Percentiles rank a stretch among this genome's conserved stretches.
Evolutionary conservation across 306 rosid species (phyloP).

Genomic region (Astragalus membranaceus): DNA sequence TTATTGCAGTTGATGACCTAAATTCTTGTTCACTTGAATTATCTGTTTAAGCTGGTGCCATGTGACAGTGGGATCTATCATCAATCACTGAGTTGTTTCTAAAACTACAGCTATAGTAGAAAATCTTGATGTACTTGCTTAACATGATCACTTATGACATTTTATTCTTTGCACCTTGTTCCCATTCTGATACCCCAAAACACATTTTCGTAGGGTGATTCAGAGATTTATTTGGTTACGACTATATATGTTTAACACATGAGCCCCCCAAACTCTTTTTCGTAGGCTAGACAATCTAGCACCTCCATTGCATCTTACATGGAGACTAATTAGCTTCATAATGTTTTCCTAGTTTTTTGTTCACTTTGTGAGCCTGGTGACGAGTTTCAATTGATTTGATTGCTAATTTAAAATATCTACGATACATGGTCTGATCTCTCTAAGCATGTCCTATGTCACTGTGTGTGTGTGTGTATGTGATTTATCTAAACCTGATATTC

Average conservation of each 20-base stretch:
- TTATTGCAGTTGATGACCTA: slow-evolving; percentile 5
- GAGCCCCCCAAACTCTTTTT: not conserved
- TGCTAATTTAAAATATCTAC: not conserved
- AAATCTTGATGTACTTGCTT: not conserved
- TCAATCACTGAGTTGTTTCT: not conserved
- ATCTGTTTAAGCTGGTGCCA: not conserved
- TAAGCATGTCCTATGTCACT: no score
- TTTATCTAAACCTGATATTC: no score
- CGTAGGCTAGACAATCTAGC: not conserved
- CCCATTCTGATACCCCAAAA: not conserved
- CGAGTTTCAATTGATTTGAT: not conserved
- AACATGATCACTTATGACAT: not conserved
- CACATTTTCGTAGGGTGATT: not conserved
- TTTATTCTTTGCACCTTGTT: not conserved
- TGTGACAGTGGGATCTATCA: not conserved
- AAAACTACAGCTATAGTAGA: not conserved
- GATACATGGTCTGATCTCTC: no score
- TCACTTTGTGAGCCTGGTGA: not conserved
- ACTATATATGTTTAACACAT: not conserved
- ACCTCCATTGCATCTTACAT: not conserved
- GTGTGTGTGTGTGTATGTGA: no score
- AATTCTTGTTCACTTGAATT: not conserved
- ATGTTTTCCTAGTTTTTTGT: not conserved
- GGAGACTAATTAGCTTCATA: not conserved
- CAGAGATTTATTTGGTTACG: not conserved